Evolutionary conservation across 306 rosid species (phyloP).

Genomic region (Rosa chinensis): DNA sequence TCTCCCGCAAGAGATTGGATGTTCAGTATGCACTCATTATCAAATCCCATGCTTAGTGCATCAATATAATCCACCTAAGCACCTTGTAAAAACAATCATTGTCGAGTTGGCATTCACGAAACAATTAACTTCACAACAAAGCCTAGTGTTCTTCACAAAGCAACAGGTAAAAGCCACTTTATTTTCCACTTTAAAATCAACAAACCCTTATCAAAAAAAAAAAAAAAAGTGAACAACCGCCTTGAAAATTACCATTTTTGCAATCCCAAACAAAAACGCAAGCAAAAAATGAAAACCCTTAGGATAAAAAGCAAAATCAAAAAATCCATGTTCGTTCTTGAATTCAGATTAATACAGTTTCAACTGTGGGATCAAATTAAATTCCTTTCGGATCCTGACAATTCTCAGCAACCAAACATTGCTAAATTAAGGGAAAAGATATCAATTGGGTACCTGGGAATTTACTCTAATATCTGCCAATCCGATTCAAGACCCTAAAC

Average conservation of each 20-base stretch:
- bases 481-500: conserved; percentile 23
- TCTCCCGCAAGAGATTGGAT: conserved; percentile 97
- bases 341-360: neutral
- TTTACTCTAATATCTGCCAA: neutral
- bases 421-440: neutral
- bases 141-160: neutral
- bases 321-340: neutral
- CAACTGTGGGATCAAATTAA: neutral
- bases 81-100: neutral
- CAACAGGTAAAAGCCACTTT: neutral
- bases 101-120: neutral
- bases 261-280: neutral
- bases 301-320: neutral
- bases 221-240: neutral
- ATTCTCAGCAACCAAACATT: conserved; percentile 17
- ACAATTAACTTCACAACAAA: neutral
- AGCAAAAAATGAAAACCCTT: neutral
- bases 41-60: conserved; percentile 81
- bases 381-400: neutral
- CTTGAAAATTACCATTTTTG: neutral
- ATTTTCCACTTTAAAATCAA: neutral
- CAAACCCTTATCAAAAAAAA: neutral
- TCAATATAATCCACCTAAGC: conserved; percentile 36
- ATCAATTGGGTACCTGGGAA: conserved; percentile 13
- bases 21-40: conserved; percentile 91